Base-by-base conservation (phyloP, 441 rosid species). In the Gossypium trilobum region DNA sequence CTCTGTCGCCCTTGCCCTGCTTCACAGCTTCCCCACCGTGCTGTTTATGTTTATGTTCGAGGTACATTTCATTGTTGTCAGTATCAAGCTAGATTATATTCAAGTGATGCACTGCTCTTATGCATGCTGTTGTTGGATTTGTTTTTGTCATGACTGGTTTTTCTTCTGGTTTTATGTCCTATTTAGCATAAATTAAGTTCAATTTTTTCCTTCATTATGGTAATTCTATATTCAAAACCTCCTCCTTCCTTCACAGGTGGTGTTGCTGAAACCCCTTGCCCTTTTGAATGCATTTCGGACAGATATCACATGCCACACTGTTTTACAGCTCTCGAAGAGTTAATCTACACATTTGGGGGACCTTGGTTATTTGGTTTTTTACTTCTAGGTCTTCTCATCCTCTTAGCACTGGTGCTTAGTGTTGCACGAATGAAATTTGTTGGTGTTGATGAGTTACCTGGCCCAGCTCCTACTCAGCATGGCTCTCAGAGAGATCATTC, bases 251-350 rank as follows among this genome's bases (percentile, higher is more conserved):
- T 75, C 75, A 76, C 88, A 96, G 99, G 99, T 81, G 99, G 99
- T 77, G 82, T 91, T 83, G 80, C 87, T 60, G 91, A 86, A 88
- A 88, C 89, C 68, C 98, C 98, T 64, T 96, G 99, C 82, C 99
- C 99, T 16, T 93, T 85, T 79, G 75, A 81, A 81, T 95, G 99
- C 78, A 68, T 90, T 81, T 90, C 98, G 0, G 97, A 95, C 79
- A 93, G 98, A 87, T 93, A 89, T 87, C 97, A 91, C 86, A 89
- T 90, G 97, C 98, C 99, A 29, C 85, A 85, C 68, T 96, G 99
- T 78, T 91, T 91, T 81, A 96, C 99, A 42, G 96, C 99, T 62
- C 97, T 93, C 64, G 99, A 96, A 82, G 98, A 95, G 85, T 82
- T 95, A 83, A 89, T 95, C 77, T 91, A 93, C 85, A 91, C 99